These are phyloP conservation scores for Fusarium albosuccineum DNA, from an alignment of 2,329 filamentous ascomycete species.

Conservation along the genomic window DNA sequence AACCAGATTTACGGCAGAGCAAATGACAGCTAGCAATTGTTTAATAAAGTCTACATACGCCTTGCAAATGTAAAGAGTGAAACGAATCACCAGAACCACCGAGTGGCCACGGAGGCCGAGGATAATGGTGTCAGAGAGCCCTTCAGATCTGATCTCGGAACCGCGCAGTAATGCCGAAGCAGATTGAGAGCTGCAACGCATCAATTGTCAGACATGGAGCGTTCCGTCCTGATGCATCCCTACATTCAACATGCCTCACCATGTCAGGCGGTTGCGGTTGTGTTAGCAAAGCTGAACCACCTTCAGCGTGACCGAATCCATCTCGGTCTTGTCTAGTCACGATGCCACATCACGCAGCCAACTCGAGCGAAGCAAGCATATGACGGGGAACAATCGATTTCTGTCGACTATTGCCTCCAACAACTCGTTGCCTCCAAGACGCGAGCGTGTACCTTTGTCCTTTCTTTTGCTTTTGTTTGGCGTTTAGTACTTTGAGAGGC, in stretches of 20 bases:
- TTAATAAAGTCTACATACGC: conserved; percentile 1
- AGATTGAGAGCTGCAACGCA: conserved; percentile 67
- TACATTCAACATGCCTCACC: neutral
- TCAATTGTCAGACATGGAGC: conserved; percentile 61
- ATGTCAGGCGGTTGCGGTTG: neutral
- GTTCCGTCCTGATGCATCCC: conserved; percentile 38
- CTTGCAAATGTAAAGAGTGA: conserved; percentile 68
- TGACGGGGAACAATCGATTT: conserved; percentile 47
- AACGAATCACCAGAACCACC: conserved; percentile 72
- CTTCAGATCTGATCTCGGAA: conserved; percentile 67
- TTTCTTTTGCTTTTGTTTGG: conserved; percentile 22
- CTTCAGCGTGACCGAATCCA: neutral
- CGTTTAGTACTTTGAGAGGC: conserved; percentile 65
- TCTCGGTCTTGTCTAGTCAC: conserved; percentile 15
- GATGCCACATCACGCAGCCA: conserved; percentile 40
- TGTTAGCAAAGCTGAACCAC: conserved; percentile 23
- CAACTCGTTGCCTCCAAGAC: conserved; percentile 21
- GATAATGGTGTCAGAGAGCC: conserved; percentile 72
- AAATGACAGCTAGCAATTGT: neutral
- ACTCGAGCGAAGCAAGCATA: conserved; percentile 29
- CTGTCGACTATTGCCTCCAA: conserved; percentile 42
- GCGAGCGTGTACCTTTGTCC: conserved; percentile 9
- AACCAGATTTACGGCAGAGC: neutral
- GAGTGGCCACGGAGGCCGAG: conserved; percentile 44
- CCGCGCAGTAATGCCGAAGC: conserved; percentile 64